phyloP scores from a whole-genome alignment of 1,284 basidiomycete genomes.

The Malassezia slooffiae region DNA sequence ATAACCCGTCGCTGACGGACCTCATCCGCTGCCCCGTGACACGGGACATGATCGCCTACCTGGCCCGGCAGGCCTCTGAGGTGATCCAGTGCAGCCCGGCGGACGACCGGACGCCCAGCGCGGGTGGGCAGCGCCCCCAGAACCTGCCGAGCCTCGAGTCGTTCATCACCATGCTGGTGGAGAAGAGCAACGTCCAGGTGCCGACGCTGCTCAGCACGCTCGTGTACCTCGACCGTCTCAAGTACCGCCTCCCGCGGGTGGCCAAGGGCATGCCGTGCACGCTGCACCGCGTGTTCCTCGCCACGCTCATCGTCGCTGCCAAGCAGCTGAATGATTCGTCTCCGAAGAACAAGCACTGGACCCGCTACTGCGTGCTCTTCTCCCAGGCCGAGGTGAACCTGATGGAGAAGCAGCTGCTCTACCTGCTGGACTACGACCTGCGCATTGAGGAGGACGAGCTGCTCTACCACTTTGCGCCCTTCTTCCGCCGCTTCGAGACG shows the following conservation, averaged over 20 bases:
- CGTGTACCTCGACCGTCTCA: slow-evolving; percentile 81
- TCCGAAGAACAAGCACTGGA: slow-evolving; percentile 71
- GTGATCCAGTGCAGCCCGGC: slow-evolving; percentile 42
- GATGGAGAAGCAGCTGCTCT: slow-evolving; percentile 73
- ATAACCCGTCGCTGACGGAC: slow-evolving; percentile 44
- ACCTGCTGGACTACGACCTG: slow-evolving; percentile 46
- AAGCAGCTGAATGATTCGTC: slow-evolving; percentile 93
- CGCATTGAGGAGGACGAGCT: slow-evolving; percentile 46
- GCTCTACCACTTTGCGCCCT: slow-evolving; percentile 41
- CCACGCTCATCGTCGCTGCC: slow-evolving; percentile 84
- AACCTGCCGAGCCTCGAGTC: slow-evolving; percentile 65
- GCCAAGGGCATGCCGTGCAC: slow-evolving; percentile 85
- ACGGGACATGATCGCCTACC: slow-evolving; percentile 40
- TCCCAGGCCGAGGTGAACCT: slow-evolving; percentile 64
- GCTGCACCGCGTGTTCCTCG: slow-evolving; percentile 86
- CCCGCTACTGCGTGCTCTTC: slow-evolving; percentile 60
- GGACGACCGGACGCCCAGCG: neutral
- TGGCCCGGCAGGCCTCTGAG: slow-evolving; percentile 43
- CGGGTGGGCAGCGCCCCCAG: neutral
- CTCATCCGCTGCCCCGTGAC: slow-evolving; percentile 42
- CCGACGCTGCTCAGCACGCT: slow-evolving; percentile 82
- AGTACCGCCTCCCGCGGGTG: slow-evolving; percentile 66
- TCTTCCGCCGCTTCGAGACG: slow-evolving; percentile 42
- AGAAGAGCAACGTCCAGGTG: slow-evolving; percentile 78
- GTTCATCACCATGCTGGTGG: slow-evolving; percentile 75